phyloP scores from a whole-genome alignment of 805 yeast species.

The Candida vartiovaarae region DNA sequence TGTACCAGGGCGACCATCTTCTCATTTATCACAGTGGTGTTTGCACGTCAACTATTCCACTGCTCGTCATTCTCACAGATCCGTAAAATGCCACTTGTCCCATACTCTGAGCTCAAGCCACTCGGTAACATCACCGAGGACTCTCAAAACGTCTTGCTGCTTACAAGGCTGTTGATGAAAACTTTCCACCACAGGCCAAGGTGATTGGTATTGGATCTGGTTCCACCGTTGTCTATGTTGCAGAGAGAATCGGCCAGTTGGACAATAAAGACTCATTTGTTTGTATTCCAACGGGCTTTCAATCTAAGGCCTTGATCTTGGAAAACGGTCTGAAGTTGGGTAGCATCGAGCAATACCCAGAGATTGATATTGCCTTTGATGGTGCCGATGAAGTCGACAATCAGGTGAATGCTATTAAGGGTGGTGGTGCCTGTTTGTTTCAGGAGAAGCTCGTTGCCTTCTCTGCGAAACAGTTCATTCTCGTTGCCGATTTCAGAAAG shows the following conservation, averaged over 20 bases:
- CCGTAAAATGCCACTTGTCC: conserved; percentile 17
- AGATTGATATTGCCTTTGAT: conserved; percentile 88
- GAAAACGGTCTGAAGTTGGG: conserved; percentile 76
- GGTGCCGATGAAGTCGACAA: conserved; percentile 97
- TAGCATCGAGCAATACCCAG: conserved; percentile 74
- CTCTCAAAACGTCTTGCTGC: conserved; percentile 91
- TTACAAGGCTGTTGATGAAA: conserved; percentile 85
- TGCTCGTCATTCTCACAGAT: no score
- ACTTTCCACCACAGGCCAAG: conserved; percentile 59
- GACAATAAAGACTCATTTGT: conserved; percentile 47
- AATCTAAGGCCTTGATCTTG: conserved; percentile 77
- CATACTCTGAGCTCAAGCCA: conserved; percentile 23
- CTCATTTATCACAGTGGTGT: no score
- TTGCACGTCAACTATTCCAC: background rate
- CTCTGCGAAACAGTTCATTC: conserved; percentile 65
- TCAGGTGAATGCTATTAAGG: conserved; percentile 80
- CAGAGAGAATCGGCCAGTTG: conserved; percentile 81
- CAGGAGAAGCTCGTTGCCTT: conserved; percentile 93
- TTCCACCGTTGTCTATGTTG: conserved; percentile 94
- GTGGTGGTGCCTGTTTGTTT: conserved; percentile 97
- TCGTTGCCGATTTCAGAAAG: conserved; percentile 92
- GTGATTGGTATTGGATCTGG: conserved; percentile 96
- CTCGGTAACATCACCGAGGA: conserved; percentile 48
- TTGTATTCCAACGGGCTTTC: conserved; percentile 96
- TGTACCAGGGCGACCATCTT: background rate